Conservation (phyloP, 148 eudicot genomes). For the Talinum fruticosum region DNA sequence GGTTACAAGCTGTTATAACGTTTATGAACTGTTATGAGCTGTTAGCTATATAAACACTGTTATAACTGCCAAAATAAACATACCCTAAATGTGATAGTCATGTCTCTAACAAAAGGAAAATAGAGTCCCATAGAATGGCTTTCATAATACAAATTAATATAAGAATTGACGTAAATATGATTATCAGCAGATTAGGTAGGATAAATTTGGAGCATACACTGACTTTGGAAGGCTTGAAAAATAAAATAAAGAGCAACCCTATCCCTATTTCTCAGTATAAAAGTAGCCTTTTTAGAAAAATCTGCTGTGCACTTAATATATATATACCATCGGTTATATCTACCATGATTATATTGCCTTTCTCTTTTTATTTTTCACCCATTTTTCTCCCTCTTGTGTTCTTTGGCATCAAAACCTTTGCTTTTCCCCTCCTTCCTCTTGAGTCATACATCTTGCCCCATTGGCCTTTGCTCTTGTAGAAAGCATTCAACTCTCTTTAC, state of each 20-base stretch:
- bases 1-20: too few species aligned
- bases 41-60: too few species aligned
- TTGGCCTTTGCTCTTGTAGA: neutral
- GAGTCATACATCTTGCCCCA: neutral
- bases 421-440: neutral
- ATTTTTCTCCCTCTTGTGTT: neutral
- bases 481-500: neutral
- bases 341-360: neutral
- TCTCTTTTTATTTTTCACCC: neutral
- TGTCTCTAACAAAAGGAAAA: too few species aligned
- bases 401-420: neutral
- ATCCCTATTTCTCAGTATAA: neutral
- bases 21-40: too few species aligned
- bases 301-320: neutral
- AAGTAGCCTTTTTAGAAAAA: neutral
- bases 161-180: too few species aligned
- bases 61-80: too few species aligned
- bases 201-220: neutral
- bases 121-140: neutral
- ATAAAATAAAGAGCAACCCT: neutral
- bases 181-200: neutral
- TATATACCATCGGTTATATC: neutral
- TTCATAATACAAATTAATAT: too few species aligned
- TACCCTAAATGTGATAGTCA: too few species aligned
- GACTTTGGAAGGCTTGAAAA: too few species aligned